Conservation (phyloP, 139 green algal species). For the Micractinium sp. region DNA sequence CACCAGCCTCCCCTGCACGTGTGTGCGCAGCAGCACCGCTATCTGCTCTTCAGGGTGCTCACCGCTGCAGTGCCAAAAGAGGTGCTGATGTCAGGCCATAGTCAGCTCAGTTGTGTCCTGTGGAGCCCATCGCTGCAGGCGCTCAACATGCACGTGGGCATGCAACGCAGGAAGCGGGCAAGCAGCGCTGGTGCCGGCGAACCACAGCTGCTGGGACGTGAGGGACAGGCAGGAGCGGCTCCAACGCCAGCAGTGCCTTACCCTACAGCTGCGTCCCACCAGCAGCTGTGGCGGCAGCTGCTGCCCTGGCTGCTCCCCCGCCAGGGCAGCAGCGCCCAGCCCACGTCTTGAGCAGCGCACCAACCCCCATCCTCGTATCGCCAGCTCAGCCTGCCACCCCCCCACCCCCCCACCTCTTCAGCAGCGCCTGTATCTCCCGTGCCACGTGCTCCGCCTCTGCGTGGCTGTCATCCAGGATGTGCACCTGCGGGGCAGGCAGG, state of each 20-base stretch:
- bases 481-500: slow-evolving; percentile 2
- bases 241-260: not conserved
- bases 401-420: not conserved
- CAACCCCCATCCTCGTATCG: not conserved
- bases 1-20: slow-evolving; percentile 46
- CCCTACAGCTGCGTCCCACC: not conserved
- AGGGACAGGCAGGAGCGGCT: too few species aligned
- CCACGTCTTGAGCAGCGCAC: not conserved
- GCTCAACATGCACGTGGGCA: too few species aligned
- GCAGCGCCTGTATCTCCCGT: not conserved
- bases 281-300: too few species aligned
- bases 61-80: not conserved
- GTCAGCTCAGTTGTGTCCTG: too few species aligned
- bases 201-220: too few species aligned
- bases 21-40: slow-evolving; percentile 60
- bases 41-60: slow-evolving; percentile 44
- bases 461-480: slow-evolving; percentile 21
- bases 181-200: too few species aligned
- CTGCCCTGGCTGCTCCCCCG: too few species aligned
- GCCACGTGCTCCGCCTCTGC: slow-evolving; percentile 3
- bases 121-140: too few species aligned
- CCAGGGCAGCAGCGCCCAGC: too few species aligned
- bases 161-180: not conserved
- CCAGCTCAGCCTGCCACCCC: too few species aligned
- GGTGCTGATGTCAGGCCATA: too few species aligned